These are phyloP conservation scores for Wickerhamomyces strasburgensis DNA, from an alignment of 805 yeast genomes.

Conservation along the genomic window DNA sequence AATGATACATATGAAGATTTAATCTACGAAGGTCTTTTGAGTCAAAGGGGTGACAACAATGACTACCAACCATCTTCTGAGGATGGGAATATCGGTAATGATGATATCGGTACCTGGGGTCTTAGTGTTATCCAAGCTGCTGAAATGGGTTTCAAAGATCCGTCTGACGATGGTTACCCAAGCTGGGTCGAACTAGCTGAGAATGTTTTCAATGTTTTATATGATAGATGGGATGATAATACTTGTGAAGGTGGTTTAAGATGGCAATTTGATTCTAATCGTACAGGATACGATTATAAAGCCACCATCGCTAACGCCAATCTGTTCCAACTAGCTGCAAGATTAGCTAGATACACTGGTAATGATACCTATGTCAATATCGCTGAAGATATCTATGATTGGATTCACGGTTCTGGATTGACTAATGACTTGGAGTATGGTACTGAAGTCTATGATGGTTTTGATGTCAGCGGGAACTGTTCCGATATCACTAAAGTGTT, in stretches of 20 bases:
- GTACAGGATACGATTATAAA: conserved; percentile 58
- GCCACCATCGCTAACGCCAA: conserved; percentile 64
- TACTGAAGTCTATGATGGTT: conserved; percentile 67
- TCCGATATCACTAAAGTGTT: conserved; percentile 46
- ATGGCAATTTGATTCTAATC: conserved; percentile 65
- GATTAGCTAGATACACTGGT: conserved; percentile 54
- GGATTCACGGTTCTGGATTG: conserved; percentile 49
- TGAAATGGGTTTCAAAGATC: conserved; percentile 50
- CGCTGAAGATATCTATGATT: conserved; percentile 52
- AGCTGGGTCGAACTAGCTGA: conserved; percentile 54
- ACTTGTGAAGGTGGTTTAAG: conserved; percentile 61
- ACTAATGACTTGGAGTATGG: conserved; percentile 31
- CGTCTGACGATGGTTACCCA: conserved; percentile 31
- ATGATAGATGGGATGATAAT: conserved; percentile 51
- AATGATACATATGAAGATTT: conserved; percentile 57
- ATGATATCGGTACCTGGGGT: conserved; percentile 72
- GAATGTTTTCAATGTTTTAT: conserved; percentile 54
- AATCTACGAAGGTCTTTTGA: conserved; percentile 47
- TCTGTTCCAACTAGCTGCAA: conserved; percentile 56
- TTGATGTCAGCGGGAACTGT: conserved; percentile 55
- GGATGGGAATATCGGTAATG: conserved; percentile 58
- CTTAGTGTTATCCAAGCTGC: conserved; percentile 58
- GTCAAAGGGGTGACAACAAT: conserved; percentile 39
- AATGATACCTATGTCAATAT: conserved; percentile 45
- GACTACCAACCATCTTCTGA: conserved; percentile 57